Conservation (phyloP, 31 red algal genomes). For the Endocladia muricata region DNA sequence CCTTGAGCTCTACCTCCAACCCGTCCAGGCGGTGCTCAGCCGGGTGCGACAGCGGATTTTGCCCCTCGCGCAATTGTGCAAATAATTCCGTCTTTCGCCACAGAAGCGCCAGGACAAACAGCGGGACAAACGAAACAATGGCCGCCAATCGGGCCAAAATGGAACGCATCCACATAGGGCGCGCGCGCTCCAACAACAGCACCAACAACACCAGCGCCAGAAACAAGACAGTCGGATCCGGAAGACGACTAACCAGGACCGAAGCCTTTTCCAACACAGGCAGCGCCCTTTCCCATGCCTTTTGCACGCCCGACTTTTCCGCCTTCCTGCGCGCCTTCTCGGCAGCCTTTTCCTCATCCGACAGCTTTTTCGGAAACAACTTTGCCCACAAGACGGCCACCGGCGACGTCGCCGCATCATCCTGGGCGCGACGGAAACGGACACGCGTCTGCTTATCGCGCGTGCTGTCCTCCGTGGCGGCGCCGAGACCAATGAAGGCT, state of each 20-base stretch:
- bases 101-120: slow-evolving; percentile 43
- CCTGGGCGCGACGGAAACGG: slow-evolving; percentile 31
- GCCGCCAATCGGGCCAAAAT: slow-evolving; percentile 23
- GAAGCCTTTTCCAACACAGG: slow-evolving; percentile 59
- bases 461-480: slow-evolving; percentile 8
- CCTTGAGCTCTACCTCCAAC: slow-evolving; percentile 46
- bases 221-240: slow-evolving; percentile 50
- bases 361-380: slow-evolving; percentile 12
- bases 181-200: slow-evolving; percentile 29
- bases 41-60: slow-evolving; percentile 46
- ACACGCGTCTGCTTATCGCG: background rate
- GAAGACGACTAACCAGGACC: slow-evolving; percentile 10
- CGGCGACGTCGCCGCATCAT: slow-evolving; percentile 27
- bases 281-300: background rate
- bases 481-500: slow-evolving; percentile 4
- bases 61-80: slow-evolving; percentile 35
- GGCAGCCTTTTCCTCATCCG: background rate
- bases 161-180: slow-evolving; percentile 39
- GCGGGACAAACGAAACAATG: slow-evolving; percentile 34
- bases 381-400: slow-evolving; percentile 4
- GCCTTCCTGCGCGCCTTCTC: background rate
- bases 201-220: slow-evolving; percentile 35
- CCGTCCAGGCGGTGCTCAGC: slow-evolving; percentile 50
- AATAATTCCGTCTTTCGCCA: slow-evolving; percentile 66
- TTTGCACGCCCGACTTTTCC: slow-evolving; percentile 3